Percentiles rank a stretch among this genome's conserved stretches.
Evolutionary conservation across 140 eudicot genomes (phyloP).

Genomic region (Senecio squalidus): DNA sequence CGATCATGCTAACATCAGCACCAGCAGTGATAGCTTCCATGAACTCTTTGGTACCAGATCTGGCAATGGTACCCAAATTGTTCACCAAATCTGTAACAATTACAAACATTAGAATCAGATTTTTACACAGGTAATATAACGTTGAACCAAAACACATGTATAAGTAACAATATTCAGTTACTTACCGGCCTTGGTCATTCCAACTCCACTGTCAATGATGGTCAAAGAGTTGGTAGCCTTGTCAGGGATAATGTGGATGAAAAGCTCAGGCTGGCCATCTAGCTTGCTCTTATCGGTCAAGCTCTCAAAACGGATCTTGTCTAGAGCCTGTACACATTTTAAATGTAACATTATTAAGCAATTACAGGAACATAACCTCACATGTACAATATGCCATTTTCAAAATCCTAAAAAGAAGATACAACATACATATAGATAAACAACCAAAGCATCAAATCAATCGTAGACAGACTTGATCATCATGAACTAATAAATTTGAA

Average conservation of each 20-base stretch:
- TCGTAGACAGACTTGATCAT: too few species aligned
- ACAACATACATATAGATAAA: too few species aligned
- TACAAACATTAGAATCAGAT: not conserved
- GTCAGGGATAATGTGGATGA: conserved; percentile 75
- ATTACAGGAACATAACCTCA: too few species aligned
- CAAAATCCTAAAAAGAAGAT: too few species aligned
- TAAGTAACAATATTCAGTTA: not conserved
- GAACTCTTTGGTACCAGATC: conserved; percentile 93
- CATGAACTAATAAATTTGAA: too few species aligned
- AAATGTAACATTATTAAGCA: too few species aligned
- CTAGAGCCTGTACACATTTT: conserved; percentile 32
- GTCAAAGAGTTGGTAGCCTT: conserved; percentile 62
- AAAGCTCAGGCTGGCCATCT: conserved; percentile 67
- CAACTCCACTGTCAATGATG: conserved; percentile 65
- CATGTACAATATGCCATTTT: too few species aligned
- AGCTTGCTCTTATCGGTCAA: conserved; percentile 81
- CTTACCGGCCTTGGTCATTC: conserved; percentile 67
- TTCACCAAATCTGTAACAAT: conserved; percentile 74
- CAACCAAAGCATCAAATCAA: too few species aligned
- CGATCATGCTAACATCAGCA: conserved; percentile 53
- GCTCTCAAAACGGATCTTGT: conserved; percentile 74
- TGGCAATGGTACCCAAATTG: conserved; percentile 90
- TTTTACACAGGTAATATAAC: not conserved
- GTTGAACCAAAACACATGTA: not conserved
- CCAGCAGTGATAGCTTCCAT: conserved; percentile 51